phyloP scores from a whole-genome alignment of 1,284 basidiomycete species.

The Mrakiaceae sp. region DNA sequence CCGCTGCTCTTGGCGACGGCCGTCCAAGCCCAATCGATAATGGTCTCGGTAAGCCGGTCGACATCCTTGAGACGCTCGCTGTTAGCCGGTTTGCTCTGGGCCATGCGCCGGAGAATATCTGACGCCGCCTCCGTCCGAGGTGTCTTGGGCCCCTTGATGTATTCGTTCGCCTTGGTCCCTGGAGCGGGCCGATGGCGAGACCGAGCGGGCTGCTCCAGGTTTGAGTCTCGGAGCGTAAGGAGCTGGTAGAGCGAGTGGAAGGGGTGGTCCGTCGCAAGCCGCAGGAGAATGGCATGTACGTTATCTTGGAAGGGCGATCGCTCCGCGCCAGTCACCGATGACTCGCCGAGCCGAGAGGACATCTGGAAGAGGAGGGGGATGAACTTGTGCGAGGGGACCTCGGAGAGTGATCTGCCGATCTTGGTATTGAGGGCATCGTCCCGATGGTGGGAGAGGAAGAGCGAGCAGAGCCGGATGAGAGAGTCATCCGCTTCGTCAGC shows the following conservation, averaged over 20 bases:
- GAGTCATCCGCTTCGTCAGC: constrained; percentile 66
- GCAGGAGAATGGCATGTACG: constrained; percentile 54
- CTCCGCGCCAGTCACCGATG: constrained; percentile 14
- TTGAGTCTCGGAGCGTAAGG: constrained; percentile 44
- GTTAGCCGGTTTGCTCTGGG: too few species aligned
- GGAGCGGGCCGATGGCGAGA: too few species aligned
- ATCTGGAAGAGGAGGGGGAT: constrained; percentile 85
- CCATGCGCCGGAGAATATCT: too few species aligned
- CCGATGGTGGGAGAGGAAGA: constrained; percentile 82
- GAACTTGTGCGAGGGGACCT: constrained; percentile 79
- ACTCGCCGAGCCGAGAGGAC: constrained; percentile 56
- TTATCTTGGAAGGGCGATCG: constrained; percentile 46
- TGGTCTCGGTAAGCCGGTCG: constrained; percentile 58
- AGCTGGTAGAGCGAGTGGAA: constrained; percentile 90
- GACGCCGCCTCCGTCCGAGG: too few species aligned
- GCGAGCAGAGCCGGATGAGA: constrained; percentile 68
- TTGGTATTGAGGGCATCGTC: constrained; percentile 45
- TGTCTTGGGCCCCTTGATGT: too few species aligned
- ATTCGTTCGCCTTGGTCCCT: too few species aligned
- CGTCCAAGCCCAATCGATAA: constrained; percentile 66
- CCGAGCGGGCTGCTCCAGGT: constrained; percentile 1
- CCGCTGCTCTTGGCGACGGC: constrained; percentile 33
- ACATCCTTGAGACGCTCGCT: constrained; percentile 45
- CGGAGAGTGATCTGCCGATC: constrained; percentile 44
- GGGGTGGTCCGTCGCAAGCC: constrained; percentile 81